These are phyloP conservation scores for Candida ovalis DNA, from an alignment of 805 yeast genomes.

Conservation along the genomic window DNA sequence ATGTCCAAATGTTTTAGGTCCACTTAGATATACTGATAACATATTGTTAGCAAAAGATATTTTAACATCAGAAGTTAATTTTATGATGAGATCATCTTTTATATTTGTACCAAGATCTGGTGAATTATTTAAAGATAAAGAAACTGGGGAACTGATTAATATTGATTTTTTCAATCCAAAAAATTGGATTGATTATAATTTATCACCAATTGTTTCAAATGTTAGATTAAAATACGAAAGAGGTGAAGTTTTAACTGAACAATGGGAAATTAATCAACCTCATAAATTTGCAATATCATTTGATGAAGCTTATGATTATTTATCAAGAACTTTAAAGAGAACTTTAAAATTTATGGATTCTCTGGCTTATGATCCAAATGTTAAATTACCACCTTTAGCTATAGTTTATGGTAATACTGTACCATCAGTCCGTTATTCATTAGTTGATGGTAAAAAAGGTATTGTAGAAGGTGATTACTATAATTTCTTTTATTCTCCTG, in stretches of 20 bases:
- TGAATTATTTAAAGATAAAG: constrained; percentile 61
- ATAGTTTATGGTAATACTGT: constrained; percentile 76
- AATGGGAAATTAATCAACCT: constrained; percentile 23
- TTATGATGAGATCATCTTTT: constrained; percentile 84
- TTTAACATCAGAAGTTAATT: constrained; percentile 75
- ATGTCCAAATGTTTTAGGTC: constrained; percentile 84
- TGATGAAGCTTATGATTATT: constrained; percentile 61
- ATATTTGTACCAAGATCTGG: constrained; percentile 76
- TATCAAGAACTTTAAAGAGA: constrained; percentile 54
- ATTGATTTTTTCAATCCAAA: constrained; percentile 79
- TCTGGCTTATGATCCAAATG: constrained; percentile 47
- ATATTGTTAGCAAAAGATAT: constrained; percentile 72
- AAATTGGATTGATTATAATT: constrained; percentile 70
- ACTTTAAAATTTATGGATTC: constrained; percentile 57
- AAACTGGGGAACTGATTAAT: constrained; percentile 53
- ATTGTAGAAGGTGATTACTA: constrained; percentile 69
- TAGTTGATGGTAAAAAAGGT: constrained; percentile 58
- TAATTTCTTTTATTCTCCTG: constrained; percentile 80
- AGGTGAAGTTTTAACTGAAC: constrained; percentile 9
- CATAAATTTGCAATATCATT: constrained; percentile 35
- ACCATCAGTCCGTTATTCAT: constrained; percentile 81
- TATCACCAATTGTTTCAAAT: constrained; percentile 67
- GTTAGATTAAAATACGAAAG: constrained; percentile 29
- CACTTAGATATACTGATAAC: constrained; percentile 76
- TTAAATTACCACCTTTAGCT: constrained; percentile 76